A percentile compares a stretch with the other conserved stretches of the same genome.
Evolutionary conservation across 148 eudicot species (phyloP).

Genomic region (Persicaria tinctoria): DNA sequence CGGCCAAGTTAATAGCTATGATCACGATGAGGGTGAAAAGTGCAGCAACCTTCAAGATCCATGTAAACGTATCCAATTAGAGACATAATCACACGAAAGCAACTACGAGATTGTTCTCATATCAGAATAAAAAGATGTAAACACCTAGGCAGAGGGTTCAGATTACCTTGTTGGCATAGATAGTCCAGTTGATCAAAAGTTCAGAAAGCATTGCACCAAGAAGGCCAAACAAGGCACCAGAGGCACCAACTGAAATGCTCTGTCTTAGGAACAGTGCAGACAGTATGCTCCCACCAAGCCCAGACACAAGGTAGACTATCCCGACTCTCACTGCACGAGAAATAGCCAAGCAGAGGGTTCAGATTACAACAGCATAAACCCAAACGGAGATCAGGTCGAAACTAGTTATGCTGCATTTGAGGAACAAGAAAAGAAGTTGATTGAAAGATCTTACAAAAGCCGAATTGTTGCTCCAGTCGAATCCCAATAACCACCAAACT

Average conservation of each 20-base stretch:
- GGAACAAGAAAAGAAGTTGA: not conserved
- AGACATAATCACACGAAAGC: not conserved
- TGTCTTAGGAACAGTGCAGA: conserved; percentile 60
- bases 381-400: not conserved
- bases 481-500: conserved; percentile 86
- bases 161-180: conserved; percentile 75
- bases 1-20: conserved; percentile 64
- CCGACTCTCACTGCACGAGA: conserved; percentile 66
- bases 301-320: conserved; percentile 56
- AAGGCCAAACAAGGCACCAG: conserved; percentile 91
- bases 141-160: not conserved
- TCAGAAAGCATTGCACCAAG: conserved; percentile 94
- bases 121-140: not conserved
- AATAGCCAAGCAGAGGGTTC: not conserved
- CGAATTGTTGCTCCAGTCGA: conserved; percentile 94
- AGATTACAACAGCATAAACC: not conserved
- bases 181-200: conserved; percentile 80
- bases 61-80: not conserved
- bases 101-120: not conserved
- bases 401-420: no score
- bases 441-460: conserved; percentile 48
- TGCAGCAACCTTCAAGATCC: conserved; percentile 59
- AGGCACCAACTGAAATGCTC: conserved; percentile 81
- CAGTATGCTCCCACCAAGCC: conserved; percentile 77
- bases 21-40: conserved; percentile 61